phyloP scores from a whole-genome alignment of 1,284 basidiomycete genomes.

The Microbotryum silenes-acaulis region DNA sequence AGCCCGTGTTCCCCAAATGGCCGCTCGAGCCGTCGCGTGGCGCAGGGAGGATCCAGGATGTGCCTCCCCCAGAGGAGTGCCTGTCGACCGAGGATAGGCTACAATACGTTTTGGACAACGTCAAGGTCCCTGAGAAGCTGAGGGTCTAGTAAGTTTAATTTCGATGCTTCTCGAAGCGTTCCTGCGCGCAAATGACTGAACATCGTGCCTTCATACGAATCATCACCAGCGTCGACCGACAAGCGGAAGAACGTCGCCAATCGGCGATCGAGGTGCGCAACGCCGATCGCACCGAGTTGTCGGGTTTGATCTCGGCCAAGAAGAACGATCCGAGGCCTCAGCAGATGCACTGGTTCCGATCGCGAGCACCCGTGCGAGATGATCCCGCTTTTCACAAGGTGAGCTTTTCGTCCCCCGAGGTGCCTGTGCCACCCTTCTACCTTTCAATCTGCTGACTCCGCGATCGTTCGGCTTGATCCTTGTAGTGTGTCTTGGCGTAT shows the following conservation, averaged over 20 bases:
- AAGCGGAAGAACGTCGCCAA: constrained; percentile 29
- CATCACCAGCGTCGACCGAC: constrained; percentile 17
- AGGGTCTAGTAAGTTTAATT: constrained; percentile 25
- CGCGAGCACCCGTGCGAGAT: constrained; percentile 58
- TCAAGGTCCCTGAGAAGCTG: constrained; percentile 27
- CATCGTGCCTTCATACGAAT: not conserved
- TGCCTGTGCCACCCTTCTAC: not conserved
- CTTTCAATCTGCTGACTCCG: not conserved
- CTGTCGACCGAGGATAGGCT: constrained; percentile 32
- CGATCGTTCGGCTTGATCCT: too few species aligned
- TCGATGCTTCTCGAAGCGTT: not conserved
- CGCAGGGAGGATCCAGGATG: constrained; percentile 1
- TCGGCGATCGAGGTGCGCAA: constrained; percentile 33
- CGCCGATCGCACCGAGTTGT: constrained; percentile 49
- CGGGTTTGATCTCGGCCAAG: constrained; percentile 32
- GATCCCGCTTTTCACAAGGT: constrained; percentile 72
- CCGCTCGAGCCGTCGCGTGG: constrained; percentile 3
- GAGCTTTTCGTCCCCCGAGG: constrained; percentile 16
- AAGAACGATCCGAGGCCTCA: constrained; percentile 18
- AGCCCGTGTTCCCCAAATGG: constrained; percentile 17
- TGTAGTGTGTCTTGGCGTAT: constrained; percentile 74
- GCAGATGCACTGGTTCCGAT: constrained; percentile 68
- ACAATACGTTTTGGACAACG: constrained; percentile 17
- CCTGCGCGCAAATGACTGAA: not conserved
- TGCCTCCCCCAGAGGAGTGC: constrained; percentile 32